Evolutionary conservation across 495 filamentous ascomycete genomes (phyloP), one percentile per base, ranked within the genome.

Genomic region (Trichoderma reesei): DNA sequence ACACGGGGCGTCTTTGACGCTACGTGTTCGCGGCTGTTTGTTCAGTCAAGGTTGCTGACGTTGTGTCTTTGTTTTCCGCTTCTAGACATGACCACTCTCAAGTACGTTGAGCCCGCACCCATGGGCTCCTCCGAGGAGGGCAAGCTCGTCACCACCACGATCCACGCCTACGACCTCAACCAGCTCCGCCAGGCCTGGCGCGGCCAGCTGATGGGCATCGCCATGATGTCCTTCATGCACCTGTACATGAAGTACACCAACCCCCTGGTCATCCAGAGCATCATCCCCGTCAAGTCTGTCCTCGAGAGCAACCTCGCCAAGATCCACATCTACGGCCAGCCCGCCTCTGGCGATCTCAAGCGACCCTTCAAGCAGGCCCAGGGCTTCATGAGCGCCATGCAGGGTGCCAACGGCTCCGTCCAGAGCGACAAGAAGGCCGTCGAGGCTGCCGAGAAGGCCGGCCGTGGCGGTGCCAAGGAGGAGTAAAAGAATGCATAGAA

Each of bases 191-290:
- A 82, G 68, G 80, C 90, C 68, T 88, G 89, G 78, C 92, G 91
- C 80, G 82, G 86, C 68, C 92, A 96, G 75, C 78, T 96, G 67
- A 96, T 96, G 88, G 94, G 94, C 61, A 81, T 98, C 60, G 91
- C 84, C 70, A 98, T 98, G 94, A 98, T 98, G 94, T 85, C 77
- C 66, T 87, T 96, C 72, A 98, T 98, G 94, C 94, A 97, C 80
- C 66, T 97, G 68, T 98, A 98, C 86, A 87, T 98, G 81, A 90
- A 96, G 78, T 98, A 96, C 88, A 96, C 92, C 79, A 98, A 97
- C 86, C 94, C 94, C 41, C 89, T 98, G 42, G 79, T 98, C 72
- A 95, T 98, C 82, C 94, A 98, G 85, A 92, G 88, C 72, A 96
- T 98, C 82, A 93, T 98, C 74, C 94, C 94, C 38, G 82, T 98